Base-by-base conservation (phyloP, 2,329 filamentous ascomycete genomes). In the Trichophyton rubrum region DNA sequence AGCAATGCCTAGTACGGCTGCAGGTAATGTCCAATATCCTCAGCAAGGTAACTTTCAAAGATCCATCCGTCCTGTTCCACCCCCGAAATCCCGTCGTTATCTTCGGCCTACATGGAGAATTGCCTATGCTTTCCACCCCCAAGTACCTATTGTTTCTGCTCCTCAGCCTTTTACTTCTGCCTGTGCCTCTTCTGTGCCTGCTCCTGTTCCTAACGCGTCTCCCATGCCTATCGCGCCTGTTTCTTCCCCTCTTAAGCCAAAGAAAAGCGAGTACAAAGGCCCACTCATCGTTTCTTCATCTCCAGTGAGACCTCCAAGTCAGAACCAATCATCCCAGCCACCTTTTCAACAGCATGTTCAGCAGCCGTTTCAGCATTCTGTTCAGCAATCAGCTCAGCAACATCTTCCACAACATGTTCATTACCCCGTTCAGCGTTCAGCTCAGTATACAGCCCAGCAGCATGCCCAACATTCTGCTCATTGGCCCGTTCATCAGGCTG, bases 201-300 rank as follows among this genome's bases (percentile, higher is more conserved):
- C 20, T 35, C 11, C 4, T 38, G n/a, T 27, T 38, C 3, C 53
- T 38, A 20, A 27, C 7, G 7, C 35, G 5, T 24, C 33, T 5
- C 24, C 55, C 15, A 11, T 20, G 40, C 24, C 55, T 38, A n/a
- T 13, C 5, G 33, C 7, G 40, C 17, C 30, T 24, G n/a, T 30
- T 40, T 13, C 33, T 41, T 6, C 38, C 38, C 9, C 55, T 13
- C 5, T 38, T 9, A 24, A 57, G 11, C 27, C 20, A 51, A 58
- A 58, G 20, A 47, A 59, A 33, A 58, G 51, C n/a, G 60, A 60
- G 9, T 63, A 61, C 41, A 61, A 49, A 61, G 59, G 62, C 41
- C 62, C 62, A 33, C 49, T 63, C 20, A 61, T 63, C 56, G 60
- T 63, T 47, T 59, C 62, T 45, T 60, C 61, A 47, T 56, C 2